phyloP scores from a whole-genome alignment of 371 early-diverging fungal genomes.

The Choanephora cucurbitarum region DNA sequence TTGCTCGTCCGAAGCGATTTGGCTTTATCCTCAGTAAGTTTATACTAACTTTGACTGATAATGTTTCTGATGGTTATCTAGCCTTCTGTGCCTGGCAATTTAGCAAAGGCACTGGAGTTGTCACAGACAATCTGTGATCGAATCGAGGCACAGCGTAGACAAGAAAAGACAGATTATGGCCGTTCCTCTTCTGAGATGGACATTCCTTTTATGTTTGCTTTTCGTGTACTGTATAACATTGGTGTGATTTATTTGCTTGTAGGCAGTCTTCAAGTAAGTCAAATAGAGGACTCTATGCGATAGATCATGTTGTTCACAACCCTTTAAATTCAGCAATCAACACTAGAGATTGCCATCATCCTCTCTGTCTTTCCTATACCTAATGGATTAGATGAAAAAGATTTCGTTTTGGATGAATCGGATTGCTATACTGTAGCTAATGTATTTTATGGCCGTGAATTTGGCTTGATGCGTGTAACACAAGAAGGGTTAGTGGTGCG shows the following conservation, averaged over 20 bases:
- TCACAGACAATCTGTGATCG: slow-evolving; percentile 51
- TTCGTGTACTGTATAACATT: slow-evolving; percentile 51
- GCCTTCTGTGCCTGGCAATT: slow-evolving; percentile 49
- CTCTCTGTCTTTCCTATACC: slow-evolving; percentile 52
- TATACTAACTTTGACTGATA: too few species aligned
- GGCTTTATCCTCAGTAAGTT: slow-evolving; percentile 44
- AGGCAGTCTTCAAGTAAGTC: slow-evolving; percentile 54
- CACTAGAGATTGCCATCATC: slow-evolving; percentile 51
- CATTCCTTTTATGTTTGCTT: slow-evolving; percentile 56
- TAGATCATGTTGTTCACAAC: too few species aligned
- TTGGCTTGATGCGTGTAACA: slow-evolving; percentile 51
- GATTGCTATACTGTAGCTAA: slow-evolving; percentile 41
- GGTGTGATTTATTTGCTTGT: slow-evolving; percentile 50
- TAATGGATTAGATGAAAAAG: slow-evolving; percentile 36
- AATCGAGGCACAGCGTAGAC: slow-evolving; percentile 44
- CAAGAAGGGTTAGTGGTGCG: slow-evolving; percentile 50
- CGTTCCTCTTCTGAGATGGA: slow-evolving; percentile 31
- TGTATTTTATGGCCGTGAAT: slow-evolving; percentile 45
- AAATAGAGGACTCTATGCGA: slow-evolving; percentile 1
- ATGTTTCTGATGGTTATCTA: slow-evolving; percentile 9
- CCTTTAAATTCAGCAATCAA: slow-evolving; percentile 38
- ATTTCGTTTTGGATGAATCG: slow-evolving; percentile 42
- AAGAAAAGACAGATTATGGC: slow-evolving; percentile 29
- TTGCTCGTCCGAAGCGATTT: slow-evolving; percentile 44
- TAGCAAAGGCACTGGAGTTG: slow-evolving; percentile 45